Conservation (phyloP, 2,329 filamentous ascomycete species). For the Aureobasidium sp. region DNA sequence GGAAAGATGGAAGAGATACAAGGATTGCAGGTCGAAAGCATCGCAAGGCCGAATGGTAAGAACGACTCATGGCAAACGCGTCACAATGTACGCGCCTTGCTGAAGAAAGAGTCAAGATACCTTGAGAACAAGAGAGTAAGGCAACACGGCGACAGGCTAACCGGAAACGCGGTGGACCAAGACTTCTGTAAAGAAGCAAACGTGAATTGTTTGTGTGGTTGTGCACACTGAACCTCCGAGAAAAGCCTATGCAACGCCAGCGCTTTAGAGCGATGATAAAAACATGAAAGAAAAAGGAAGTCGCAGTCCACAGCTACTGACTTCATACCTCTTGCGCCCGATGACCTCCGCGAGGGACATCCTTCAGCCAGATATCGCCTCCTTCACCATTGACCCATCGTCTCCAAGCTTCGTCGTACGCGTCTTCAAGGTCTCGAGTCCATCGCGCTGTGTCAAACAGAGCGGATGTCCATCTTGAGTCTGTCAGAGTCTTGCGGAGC, state of each 20-base stretch:
- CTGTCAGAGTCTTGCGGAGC: conserved; percentile 73
- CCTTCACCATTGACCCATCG: conserved; percentile 78
- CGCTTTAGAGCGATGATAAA: neutral
- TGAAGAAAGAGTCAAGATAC: neutral
- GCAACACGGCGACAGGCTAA: neutral
- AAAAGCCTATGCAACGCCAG: neutral
- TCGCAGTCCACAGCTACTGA: no score
- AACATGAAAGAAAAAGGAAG: neutral
- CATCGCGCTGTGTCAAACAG: conserved; percentile 88
- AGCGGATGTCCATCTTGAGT: conserved; percentile 75
- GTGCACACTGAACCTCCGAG: neutral
- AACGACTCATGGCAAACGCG: neutral
- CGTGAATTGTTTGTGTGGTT: neutral
- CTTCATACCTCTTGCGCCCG: neutral
- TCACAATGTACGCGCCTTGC: neutral
- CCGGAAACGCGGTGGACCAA: neutral
- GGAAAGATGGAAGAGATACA: neutral
- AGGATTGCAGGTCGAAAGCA: neutral
- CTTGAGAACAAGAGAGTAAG: neutral
- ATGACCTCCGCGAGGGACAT: conserved; percentile 18
- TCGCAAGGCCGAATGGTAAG: neutral
- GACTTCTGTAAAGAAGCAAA: neutral
- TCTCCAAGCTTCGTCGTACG: conserved; percentile 82
- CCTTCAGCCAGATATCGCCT: conserved; percentile 80
- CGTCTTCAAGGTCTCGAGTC: conserved; percentile 81